These are phyloP conservation scores for Erodium texanum DNA, from an alignment of 441 rosid species.

Conservation along the genomic window DNA sequence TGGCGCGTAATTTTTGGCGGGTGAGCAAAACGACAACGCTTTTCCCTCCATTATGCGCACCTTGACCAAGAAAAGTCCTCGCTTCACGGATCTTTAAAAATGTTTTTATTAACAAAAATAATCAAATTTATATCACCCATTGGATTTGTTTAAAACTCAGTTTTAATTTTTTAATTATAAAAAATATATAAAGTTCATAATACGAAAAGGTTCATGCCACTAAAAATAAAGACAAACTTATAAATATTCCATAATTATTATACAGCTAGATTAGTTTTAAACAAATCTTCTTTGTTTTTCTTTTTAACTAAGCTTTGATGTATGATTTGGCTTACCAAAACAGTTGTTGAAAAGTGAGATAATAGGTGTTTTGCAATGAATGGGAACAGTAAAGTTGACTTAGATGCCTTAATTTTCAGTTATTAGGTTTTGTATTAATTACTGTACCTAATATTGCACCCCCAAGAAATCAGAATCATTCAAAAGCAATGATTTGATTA, in stretches of 20 bases:
- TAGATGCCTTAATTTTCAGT: neutral
- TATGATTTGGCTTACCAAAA: neutral
- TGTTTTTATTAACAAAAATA: too few relatives aligned
- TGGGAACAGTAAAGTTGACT: neutral
- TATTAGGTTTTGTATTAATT: neutral
- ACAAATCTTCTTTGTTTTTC: too few relatives aligned
- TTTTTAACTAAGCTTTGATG: neutral
- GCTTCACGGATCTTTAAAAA: too few relatives aligned
- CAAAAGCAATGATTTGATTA: neutral
- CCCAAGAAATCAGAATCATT: neutral
- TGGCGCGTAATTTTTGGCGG: constrained; percentile 36
- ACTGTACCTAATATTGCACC: neutral
- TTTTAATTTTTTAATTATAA: too few relatives aligned
- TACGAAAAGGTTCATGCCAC: too few relatives aligned
- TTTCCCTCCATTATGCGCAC: neutral
- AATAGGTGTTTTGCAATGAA: neutral
- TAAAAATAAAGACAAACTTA: too few relatives aligned
- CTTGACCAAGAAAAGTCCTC: neutral
- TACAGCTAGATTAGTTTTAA: too few relatives aligned
- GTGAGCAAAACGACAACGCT: constrained; percentile 26
- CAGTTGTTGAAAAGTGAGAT: neutral
- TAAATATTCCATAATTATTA: too few relatives aligned
- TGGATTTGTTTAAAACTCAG: neutral
- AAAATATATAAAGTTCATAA: too few relatives aligned
- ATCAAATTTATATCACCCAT: neutral